Evolutionary conservation across 306 rosid genomes (phyloP).

Genomic region (Quercus cerris): DNA sequence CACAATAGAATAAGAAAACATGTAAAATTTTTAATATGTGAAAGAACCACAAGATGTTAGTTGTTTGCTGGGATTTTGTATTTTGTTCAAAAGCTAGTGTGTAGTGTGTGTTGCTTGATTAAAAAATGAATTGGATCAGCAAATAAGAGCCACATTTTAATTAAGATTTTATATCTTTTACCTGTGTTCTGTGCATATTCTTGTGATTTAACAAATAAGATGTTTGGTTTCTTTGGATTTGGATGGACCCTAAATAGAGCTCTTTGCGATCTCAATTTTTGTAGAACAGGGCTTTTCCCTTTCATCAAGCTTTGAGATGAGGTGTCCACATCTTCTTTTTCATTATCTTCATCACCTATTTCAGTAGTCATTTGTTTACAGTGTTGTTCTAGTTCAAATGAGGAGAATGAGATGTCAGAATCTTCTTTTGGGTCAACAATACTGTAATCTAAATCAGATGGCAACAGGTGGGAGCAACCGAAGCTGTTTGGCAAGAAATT

Average conservation of each 20-base stretch:
- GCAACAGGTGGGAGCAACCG: background rate
- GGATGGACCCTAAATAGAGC: constrained; percentile 8
- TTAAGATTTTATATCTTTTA: background rate
- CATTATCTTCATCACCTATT: constrained; percentile 4
- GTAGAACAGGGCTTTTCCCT: constrained; percentile 8
- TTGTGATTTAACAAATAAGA: constrained; percentile 1
- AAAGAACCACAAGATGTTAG: background rate
- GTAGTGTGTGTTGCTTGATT: background rate
- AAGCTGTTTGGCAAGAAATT: background rate
- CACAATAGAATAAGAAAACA: constrained; percentile 9
- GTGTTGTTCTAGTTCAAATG: constrained; percentile 5
- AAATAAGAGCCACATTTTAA: background rate
- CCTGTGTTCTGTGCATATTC: constrained; percentile 23
- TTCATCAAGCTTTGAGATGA: constrained; percentile 5
- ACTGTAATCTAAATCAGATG: background rate
- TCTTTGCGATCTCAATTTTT: constrained; percentile 18
- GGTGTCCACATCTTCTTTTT: constrained; percentile 7
- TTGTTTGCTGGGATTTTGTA: background rate
- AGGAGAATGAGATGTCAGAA: constrained; percentile 11
- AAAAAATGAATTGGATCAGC: constrained; percentile 3
- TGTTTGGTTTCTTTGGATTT: constrained; percentile 1
- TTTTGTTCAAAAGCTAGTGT: background rate
- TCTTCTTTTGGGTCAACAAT: constrained; percentile 21
- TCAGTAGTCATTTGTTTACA: background rate
- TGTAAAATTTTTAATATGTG: constrained; percentile 1